Evolutionary conservation across 2,329 filamentous ascomycete genomes (phyloP).

Genomic region (Cordyceps pruinosa): DNA sequence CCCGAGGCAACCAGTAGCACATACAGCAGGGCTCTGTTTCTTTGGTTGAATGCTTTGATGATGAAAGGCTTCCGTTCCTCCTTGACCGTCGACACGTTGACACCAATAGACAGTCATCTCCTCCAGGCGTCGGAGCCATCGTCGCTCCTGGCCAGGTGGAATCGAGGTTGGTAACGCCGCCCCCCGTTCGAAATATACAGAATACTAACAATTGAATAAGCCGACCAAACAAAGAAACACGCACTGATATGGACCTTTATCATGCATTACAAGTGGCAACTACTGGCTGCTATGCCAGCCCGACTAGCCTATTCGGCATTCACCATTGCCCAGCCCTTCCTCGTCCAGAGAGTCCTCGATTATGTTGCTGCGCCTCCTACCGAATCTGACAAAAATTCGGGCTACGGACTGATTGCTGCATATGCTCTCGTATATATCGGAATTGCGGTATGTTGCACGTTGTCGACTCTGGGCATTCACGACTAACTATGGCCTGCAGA

Average conservation of each 20-base stretch:
- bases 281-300: conserved; percentile 27
- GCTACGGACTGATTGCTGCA: conserved; percentile 33
- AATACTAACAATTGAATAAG: conserved; percentile 11
- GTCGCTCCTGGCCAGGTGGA: conserved; percentile 13
- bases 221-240: conserved; percentile 17
- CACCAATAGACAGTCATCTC: conserved; percentile 14
- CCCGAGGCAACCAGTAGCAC: conserved; percentile 26
- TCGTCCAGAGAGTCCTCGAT: conserved; percentile 30
- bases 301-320: conserved; percentile 31
- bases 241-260: conserved; percentile 20
- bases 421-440: conserved; percentile 33
- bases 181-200: too few species aligned
- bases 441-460: conserved; percentile 26
- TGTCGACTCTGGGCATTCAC: not conserved
- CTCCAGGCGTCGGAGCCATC: conserved; percentile 14
- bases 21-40: conserved; percentile 24
- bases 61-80: conserved; percentile 20
- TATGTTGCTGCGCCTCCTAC: conserved; percentile 22
- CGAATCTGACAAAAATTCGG: conserved; percentile 22
- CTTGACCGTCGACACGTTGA: conserved; percentile 17
- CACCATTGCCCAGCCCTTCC: conserved; percentile 36
- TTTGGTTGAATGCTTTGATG: conserved; percentile 27
- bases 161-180: not conserved
- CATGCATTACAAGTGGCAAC: conserved; percentile 20
- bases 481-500: not conserved